Evolutionary conservation across 805 yeast genomes (phyloP), one percentile per base, ranked within the genome.

Genomic region (Candida chauliodis): DNA sequence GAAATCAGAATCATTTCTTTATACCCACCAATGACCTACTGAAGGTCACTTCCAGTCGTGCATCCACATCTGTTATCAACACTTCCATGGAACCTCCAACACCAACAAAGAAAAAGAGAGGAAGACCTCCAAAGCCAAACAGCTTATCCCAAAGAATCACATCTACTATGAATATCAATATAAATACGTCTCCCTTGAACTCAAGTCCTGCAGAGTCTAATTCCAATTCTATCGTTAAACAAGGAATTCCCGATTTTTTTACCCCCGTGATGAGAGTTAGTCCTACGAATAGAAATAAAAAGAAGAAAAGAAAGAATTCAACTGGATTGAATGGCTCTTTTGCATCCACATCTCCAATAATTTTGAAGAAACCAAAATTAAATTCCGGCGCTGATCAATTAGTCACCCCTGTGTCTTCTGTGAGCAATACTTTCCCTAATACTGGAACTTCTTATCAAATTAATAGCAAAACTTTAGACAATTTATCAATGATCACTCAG

Each of bases 61-160:
- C 24, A 30, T 30, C 20, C 13, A 30, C 33, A 15, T 23, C 20
- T 17, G 24, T 21, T 8, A 18, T 31, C 24, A 24, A 3, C 30
- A 19, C 19, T 25, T 6, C 16, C 20, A 10, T 32, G 20, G 36
- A 33, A 33, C 36, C 36, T 5, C 36, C 36, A 5, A 33, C 36
- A 16, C 36, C 36, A 8, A 33, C 68, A 3, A 68, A 65, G 45
- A 51, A 61, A 36, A 69, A 63, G 46, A 50, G 74, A 46, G 74
- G 74, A n/a, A 56, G 74, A 47, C 74, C 74, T 7, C 73, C 74
- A 25, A 69, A 69, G 51, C 59, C 67, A 2, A 49, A 57, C n/a
- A 58, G 64, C 15, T 52, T 63, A 19, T 49, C 59, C 27, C 62
- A 57, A 43, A 60, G 61, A 42, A 64, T 63, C 41, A 63, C 69